phyloP scores from a whole-genome alignment of 1,139 yeast species.

The Yamadazyma atlantica region DNA sequence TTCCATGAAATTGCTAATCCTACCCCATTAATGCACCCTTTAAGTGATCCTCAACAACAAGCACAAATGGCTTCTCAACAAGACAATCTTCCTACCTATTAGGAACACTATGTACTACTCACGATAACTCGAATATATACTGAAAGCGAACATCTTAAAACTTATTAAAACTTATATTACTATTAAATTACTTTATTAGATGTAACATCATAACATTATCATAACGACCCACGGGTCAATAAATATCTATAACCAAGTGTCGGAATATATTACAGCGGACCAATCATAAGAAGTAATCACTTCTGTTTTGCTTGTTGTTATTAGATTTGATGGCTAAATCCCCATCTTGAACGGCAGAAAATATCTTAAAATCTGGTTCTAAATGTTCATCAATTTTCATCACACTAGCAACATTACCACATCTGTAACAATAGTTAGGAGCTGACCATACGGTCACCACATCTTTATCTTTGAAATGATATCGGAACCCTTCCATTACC shows the following conservation, averaged over 20 bases:
- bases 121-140: background rate
- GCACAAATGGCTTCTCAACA: slow-evolving; percentile 12
- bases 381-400: slow-evolving; percentile 91
- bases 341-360: slow-evolving; percentile 96
- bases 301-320: slow-evolving; percentile 71
- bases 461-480: slow-evolving; percentile 91
- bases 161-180: slow-evolving; percentile 5
- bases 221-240: slow-evolving; percentile 6
- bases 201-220: slow-evolving; percentile 14
- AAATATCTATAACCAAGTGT: too few relatives aligned
- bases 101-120: too few relatives aligned
- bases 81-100: background rate
- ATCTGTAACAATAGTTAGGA: slow-evolving; percentile 95
- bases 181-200: slow-evolving; percentile 10
- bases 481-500: slow-evolving; percentile 97
- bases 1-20: slow-evolving; percentile 72
- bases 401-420: slow-evolving; percentile 98
- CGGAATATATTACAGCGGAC: background rate
- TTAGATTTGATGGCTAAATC: slow-evolving; percentile 63
- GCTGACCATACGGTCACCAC: slow-evolving; percentile 99
- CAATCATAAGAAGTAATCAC: slow-evolving; percentile 73
- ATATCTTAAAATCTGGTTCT: slow-evolving; percentile 88
- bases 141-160: slow-evolving; percentile 15
- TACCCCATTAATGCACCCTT: slow-evolving; percentile 33
- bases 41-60: slow-evolving; percentile 41